Evolutionary conservation across 495 filamentous ascomycete species (phyloP).

Genomic region (Parathielavia hyrcaniae): DNA sequence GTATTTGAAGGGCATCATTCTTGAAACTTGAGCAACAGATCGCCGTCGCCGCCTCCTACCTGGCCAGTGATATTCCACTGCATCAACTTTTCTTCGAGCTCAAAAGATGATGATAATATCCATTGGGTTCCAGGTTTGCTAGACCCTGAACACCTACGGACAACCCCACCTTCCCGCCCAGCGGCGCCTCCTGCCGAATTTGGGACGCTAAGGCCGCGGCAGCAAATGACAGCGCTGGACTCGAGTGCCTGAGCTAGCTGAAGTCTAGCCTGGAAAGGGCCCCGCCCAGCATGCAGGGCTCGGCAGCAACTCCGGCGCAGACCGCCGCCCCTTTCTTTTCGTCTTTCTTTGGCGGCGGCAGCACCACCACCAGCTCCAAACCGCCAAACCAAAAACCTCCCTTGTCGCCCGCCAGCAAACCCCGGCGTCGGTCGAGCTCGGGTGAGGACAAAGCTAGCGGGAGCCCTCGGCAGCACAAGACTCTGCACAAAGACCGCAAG

Average conservation of each 20-base stretch:
- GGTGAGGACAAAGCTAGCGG: conserved; percentile 24
- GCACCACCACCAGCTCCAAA: conserved; percentile 19
- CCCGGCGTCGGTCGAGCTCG: conserved; percentile 38
- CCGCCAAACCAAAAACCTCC: conserved; percentile 5
- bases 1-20: neutral
- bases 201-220: conserved; percentile 12
- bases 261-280: conserved; percentile 8
- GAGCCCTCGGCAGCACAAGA: conserved; percentile 29
- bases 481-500: conserved; percentile 42
- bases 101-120: neutral
- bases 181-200: conserved; percentile 16
- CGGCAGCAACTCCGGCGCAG: conserved; percentile 34
- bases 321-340: conserved; percentile 42
- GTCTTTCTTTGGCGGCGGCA: conserved; percentile 35
- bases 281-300: conserved; percentile 38
- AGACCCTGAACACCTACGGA: neutral
- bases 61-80: neutral
- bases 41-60: neutral
- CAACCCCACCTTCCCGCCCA: conserved; percentile 3
- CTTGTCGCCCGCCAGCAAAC: conserved; percentile 12
- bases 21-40: neutral
- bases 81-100: neutral
- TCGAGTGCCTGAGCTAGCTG: neutral
- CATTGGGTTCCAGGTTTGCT: neutral
- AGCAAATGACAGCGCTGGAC: conserved; percentile 22